A percentile compares a stretch with the other conserved stretches of the same genome.
These are phyloP conservation scores for Nectriaceae sp. DNA, from an alignment of 2,329 filamentous ascomycete genomes.

Conservation along the genomic window DNA sequence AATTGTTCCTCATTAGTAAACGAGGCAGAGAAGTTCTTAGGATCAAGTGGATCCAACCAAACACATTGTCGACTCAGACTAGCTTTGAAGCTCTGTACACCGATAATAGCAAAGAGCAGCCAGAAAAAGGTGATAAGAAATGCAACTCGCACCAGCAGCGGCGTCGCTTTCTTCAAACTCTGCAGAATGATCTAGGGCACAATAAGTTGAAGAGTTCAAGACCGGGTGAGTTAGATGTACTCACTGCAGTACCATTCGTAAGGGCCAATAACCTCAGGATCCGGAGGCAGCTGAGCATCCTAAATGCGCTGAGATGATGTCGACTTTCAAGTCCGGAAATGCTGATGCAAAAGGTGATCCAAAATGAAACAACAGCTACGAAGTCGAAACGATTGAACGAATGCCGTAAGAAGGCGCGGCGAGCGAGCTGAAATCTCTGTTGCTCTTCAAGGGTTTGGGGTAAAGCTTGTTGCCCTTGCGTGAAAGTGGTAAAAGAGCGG, in stretches of 20 bases:
- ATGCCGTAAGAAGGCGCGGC: slow-evolving; percentile 89
- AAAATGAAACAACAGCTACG: slow-evolving; percentile 90
- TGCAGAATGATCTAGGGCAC: slow-evolving; percentile 81
- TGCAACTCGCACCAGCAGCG: slow-evolving; percentile 86
- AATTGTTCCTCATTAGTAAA: slow-evolving; percentile 72
- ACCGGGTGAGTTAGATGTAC: slow-evolving; percentile 31
- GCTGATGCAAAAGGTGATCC: slow-evolving; percentile 81
- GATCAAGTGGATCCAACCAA: slow-evolving; percentile 69
- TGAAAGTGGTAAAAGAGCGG: slow-evolving; percentile 78
- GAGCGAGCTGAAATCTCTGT: slow-evolving; percentile 81
- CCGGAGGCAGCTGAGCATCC: slow-evolving; percentile 93
- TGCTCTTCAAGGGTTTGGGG: slow-evolving; percentile 72
- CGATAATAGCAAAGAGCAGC: slow-evolving; percentile 95
- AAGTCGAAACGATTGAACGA: slow-evolving; percentile 97
- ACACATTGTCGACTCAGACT: slow-evolving; percentile 77
- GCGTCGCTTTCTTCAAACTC: slow-evolving; percentile 93
- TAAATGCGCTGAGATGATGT: slow-evolving; percentile 83
- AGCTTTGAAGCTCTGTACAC: slow-evolving; percentile 93
- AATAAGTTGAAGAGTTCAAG: neutral
- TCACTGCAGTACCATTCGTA: slow-evolving; percentile 88
- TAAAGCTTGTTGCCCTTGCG: slow-evolving; percentile 58
- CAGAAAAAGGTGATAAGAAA: slow-evolving; percentile 97
- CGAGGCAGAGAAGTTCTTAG: slow-evolving; percentile 52
- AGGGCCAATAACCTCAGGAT: slow-evolving; percentile 89
- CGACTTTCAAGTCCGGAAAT: slow-evolving; percentile 67